A percentile compares a stretch with the other conserved stretches of the same genome.
phyloP scores from a whole-genome alignment of 805 yeast genomes.

The Cyberlindnera veronae region DNA sequence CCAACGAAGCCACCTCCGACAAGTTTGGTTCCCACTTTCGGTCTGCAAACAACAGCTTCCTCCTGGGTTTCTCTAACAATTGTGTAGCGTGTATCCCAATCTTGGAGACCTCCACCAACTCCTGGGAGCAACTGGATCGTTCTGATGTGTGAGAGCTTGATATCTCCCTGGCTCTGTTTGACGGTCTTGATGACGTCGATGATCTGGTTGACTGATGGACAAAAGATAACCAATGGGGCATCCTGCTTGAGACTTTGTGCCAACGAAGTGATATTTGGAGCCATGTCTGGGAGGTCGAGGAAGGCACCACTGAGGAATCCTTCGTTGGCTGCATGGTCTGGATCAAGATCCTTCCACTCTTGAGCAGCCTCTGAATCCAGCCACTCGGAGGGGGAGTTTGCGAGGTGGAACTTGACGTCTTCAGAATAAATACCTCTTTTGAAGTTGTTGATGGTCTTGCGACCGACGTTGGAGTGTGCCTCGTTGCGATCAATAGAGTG shows the following conservation, averaged over 20 bases:
- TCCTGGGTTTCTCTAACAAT: constrained; percentile 38
- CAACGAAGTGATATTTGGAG: constrained; percentile 32
- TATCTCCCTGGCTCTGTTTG: constrained; percentile 26
- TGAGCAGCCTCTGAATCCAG: constrained; percentile 25
- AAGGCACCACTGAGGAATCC: constrained; percentile 41
- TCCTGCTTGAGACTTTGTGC: constrained; percentile 36
- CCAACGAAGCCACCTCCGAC: constrained; percentile 52
- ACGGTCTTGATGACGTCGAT: constrained; percentile 36
- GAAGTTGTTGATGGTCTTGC: constrained; percentile 37
- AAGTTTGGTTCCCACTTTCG: constrained; percentile 44
- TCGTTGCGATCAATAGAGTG: constrained; percentile 42
- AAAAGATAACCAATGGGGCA: constrained; percentile 41
- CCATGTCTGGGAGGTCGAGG: constrained; percentile 45
- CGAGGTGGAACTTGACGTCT: constrained; percentile 44
- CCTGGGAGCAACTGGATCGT: constrained; percentile 44
- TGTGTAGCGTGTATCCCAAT: constrained; percentile 46
- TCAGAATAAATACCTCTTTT: constrained; percentile 39
- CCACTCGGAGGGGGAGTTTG: constrained; percentile 42
- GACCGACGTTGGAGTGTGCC: constrained; percentile 40
- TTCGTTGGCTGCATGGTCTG: constrained; percentile 19
- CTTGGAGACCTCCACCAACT: constrained; percentile 48
- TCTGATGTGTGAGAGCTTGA: constrained; percentile 35
- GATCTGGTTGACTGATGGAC: constrained; percentile 48
- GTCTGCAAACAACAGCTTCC: constrained; percentile 43
- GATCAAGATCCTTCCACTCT: constrained; percentile 25